Conservation (phyloP, 495 filamentous ascomycete genomes). For the Aspergillus egyptiacus region DNA sequence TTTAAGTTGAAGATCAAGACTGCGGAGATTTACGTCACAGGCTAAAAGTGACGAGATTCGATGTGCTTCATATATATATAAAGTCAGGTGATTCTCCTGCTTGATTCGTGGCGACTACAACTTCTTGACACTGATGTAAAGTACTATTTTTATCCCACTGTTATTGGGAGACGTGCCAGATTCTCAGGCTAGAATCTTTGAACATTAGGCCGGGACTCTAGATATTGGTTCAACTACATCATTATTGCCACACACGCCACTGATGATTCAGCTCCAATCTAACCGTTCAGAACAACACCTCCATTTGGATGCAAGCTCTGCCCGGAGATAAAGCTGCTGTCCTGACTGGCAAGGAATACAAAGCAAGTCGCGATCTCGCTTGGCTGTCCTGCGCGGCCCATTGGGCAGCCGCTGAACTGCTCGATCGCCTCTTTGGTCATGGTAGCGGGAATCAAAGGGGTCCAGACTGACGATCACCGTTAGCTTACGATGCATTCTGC, state of each 20-base stretch:
- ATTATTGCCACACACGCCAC: background rate
- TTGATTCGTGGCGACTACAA: background rate
- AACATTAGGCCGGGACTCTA: background rate
- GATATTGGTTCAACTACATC: background rate
- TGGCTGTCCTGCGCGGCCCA: slow-evolving; percentile 73
- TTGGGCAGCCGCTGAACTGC: slow-evolving; percentile 63
- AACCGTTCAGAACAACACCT: slow-evolving; percentile 57
- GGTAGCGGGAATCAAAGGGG: slow-evolving; percentile 72
- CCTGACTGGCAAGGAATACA: slow-evolving; percentile 73
- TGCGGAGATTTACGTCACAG: background rate
- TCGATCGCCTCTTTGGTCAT: slow-evolving; percentile 68
- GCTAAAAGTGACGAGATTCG: no score
- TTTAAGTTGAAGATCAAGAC: background rate
- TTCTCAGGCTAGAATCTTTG: background rate
- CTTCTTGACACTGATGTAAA: background rate
- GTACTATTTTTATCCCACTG: background rate
- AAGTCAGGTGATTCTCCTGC: background rate
- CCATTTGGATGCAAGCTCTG: slow-evolving; percentile 63
- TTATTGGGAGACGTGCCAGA: no score
- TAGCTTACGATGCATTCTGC: background rate
- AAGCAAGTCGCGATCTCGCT: slow-evolving; percentile 78
- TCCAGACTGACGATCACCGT: slow-evolving; percentile 57
- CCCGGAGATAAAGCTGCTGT: slow-evolving; percentile 65
- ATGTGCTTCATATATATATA: no score
- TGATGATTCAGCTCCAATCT: slow-evolving; percentile 1